Evolutionary conservation across 2,329 filamentous ascomycete species (phyloP).

Genomic region (Penicillium sp.): DNA sequence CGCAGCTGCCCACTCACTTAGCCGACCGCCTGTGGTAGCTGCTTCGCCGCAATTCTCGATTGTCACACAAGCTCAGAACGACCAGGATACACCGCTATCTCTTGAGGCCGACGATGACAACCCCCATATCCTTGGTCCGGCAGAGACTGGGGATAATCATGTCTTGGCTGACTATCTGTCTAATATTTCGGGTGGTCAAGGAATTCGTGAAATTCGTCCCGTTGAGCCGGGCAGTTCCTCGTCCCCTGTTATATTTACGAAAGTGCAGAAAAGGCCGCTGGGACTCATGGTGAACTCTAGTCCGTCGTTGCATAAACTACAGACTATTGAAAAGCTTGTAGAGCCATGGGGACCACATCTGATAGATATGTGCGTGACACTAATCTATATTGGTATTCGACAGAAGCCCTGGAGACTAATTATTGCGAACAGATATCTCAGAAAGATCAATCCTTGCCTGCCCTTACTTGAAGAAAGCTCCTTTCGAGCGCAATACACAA

Average conservation of each 20-base stretch:
- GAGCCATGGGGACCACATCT: slow-evolving; percentile 2
- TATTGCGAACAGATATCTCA: slow-evolving; percentile 45
- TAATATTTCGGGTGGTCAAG: slow-evolving; percentile 20
- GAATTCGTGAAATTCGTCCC: slow-evolving; percentile 22
- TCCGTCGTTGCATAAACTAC: slow-evolving; percentile 3
- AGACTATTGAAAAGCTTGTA: slow-evolving; percentile 54
- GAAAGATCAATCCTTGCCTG: slow-evolving; percentile 52
- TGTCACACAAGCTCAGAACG: background rate
- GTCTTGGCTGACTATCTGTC: slow-evolving; percentile 54
- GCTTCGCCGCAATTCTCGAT: background rate
- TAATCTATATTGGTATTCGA: background rate
- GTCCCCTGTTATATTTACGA: slow-evolving; percentile 23
- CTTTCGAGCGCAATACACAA: slow-evolving; percentile 44
- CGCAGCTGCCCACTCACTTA: background rate
- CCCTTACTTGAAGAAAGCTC: slow-evolving; percentile 53
- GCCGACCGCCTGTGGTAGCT: background rate
- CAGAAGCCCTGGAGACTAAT: background rate
- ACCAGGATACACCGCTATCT: slow-evolving; percentile 1
- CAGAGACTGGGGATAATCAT: slow-evolving; percentile 46
- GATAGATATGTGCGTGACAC: slow-evolving; percentile 1
- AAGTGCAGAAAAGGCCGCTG: slow-evolving; percentile 12
- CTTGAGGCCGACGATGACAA: slow-evolving; percentile 15
- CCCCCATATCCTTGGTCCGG: slow-evolving; percentile 17
- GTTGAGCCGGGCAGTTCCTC: slow-evolving; percentile 14
- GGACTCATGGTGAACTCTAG: slow-evolving; percentile 5